phyloP scores from a whole-genome alignment of 2,329 filamentous ascomycete species.

The Mariannaea elegans region DNA sequence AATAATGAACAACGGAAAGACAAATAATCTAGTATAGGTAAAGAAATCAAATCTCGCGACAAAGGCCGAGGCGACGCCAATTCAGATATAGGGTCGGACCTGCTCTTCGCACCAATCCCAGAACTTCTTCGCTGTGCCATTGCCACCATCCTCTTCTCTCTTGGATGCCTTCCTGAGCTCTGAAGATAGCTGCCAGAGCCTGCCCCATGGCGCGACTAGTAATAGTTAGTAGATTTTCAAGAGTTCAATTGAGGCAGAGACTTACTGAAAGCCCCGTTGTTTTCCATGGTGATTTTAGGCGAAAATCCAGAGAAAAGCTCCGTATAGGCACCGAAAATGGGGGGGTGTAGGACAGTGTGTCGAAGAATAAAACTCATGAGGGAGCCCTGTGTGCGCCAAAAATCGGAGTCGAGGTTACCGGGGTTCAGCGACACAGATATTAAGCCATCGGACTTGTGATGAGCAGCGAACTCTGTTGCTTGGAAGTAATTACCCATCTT shows the following conservation, averaged over 20 bases:
- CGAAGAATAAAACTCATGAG: slow-evolving; percentile 27
- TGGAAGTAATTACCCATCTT: slow-evolving; percentile 46
- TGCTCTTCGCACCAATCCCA: slow-evolving; percentile 52
- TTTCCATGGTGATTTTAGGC: slow-evolving; percentile 50
- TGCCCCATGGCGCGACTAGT: slow-evolving; percentile 50
- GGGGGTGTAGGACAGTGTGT: slow-evolving; percentile 36
- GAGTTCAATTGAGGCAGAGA: background rate
- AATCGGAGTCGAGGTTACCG: slow-evolving; percentile 50
- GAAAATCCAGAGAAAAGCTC: slow-evolving; percentile 57
- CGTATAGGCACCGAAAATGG: slow-evolving; percentile 56
- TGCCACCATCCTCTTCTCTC: slow-evolving; percentile 45
- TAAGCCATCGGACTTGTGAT: slow-evolving; percentile 41
- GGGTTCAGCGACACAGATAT: slow-evolving; percentile 49
- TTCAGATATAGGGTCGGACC: slow-evolving; percentile 33
- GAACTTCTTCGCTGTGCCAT: slow-evolving; percentile 44
- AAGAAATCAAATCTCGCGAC: background rate
- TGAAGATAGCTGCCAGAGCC: slow-evolving; percentile 41
- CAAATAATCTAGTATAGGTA: too few relatives aligned
- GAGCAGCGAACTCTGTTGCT: slow-evolving; percentile 42
- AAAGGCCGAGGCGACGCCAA: background rate
- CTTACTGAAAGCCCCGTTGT: slow-evolving; percentile 30
- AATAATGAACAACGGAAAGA: too few relatives aligned
- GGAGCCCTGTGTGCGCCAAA: slow-evolving; percentile 43
- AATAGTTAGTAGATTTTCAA: background rate
- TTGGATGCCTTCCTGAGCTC: slow-evolving; percentile 43